A percentile compares a stretch with the other conserved stretches of the same genome.
Conservation (phyloP, 805 yeast species). For the Ogataea corticis region DNA sequence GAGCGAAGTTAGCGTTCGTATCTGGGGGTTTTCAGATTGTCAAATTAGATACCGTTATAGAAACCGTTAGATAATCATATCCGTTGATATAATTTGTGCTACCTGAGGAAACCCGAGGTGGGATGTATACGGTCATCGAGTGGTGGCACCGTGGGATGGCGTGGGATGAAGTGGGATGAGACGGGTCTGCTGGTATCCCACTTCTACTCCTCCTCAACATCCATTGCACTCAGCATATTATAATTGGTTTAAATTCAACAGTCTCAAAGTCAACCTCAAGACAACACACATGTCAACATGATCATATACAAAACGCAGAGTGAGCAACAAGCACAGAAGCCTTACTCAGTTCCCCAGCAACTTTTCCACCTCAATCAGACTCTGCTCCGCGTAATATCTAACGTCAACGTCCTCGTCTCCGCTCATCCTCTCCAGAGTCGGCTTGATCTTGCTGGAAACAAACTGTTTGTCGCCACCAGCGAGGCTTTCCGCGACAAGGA, state of each 20-base stretch:
- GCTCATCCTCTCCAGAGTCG: slow-evolving; percentile 62
- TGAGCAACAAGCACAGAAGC: too few relatives aligned
- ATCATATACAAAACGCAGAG: too few relatives aligned
- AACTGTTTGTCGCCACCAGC: slow-evolving; percentile 35
- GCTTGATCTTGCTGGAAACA: slow-evolving; percentile 54
- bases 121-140: too few relatives aligned
- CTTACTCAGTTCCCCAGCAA: slow-evolving; percentile 13
- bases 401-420: slow-evolving; percentile 87
- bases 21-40: too few relatives aligned
- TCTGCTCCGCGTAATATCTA: slow-evolving; percentile 75
- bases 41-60: too few relatives aligned
- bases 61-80: too few relatives aligned
- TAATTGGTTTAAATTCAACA: background rate
- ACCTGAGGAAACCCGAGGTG: too few relatives aligned
- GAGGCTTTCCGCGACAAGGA: slow-evolving; percentile 57
- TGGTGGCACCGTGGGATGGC: too few relatives aligned
- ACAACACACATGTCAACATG: background rate
- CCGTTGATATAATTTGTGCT: too few relatives aligned
- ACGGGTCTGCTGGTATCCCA: too few relatives aligned
- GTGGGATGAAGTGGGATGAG: too few relatives aligned
- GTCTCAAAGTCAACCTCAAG: background rate
- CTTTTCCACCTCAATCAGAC: slow-evolving; percentile 23
- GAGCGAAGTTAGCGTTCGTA: too few relatives aligned
- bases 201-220: background rate
- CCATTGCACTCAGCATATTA: background rate